Conservation (phyloP, 768 basidiomycete genomes). For the Suillus americanus region DNA sequence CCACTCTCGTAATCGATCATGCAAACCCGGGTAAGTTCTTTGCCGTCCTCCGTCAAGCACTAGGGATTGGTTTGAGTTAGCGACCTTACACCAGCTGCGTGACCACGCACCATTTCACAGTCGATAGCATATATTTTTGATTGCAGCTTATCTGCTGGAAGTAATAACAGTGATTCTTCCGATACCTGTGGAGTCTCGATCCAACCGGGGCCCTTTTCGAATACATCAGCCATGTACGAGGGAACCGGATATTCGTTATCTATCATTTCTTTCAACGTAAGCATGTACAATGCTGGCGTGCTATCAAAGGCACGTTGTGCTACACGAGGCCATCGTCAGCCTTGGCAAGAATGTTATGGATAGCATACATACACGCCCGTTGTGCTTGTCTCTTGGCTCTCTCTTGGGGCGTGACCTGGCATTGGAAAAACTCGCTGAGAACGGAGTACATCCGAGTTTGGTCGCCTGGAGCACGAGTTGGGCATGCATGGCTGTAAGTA, state of each 20-base stretch:
- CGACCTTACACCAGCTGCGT: neutral
- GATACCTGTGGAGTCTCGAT: conserved; percentile 68
- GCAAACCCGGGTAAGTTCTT: conserved; percentile 83
- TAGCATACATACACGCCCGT: conserved; percentile 40
- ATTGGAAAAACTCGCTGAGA: conserved; percentile 78
- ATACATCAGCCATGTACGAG: conserved; percentile 75
- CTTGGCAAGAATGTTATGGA: conserved; percentile 17
- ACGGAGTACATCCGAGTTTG: conserved; percentile 82
- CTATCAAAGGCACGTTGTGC: conserved; percentile 62
- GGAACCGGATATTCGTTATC: conserved; percentile 94
- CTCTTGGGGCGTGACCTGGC: conserved; percentile 78
- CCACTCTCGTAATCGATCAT: conserved; percentile 76
- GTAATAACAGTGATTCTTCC: conserved; percentile 31
- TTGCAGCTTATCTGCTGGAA: conserved; percentile 29
- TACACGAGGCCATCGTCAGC: conserved; percentile 26
- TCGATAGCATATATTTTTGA: conserved; percentile 80
- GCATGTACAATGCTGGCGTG: conserved; percentile 67
- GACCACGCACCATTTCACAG: conserved; percentile 88
- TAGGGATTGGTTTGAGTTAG: conserved; percentile 28
- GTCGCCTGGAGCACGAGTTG: conserved; percentile 92
- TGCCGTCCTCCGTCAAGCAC: conserved; percentile 90
- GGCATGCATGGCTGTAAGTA: conserved; percentile 91
- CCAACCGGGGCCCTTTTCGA: conserved; percentile 70
- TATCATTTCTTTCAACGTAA: conserved; percentile 84
- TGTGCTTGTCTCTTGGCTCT: conserved; percentile 59